Conservation (phyloP, 1,284 basidiomycete genomes). For the Austropuccinia psidii region DNA sequence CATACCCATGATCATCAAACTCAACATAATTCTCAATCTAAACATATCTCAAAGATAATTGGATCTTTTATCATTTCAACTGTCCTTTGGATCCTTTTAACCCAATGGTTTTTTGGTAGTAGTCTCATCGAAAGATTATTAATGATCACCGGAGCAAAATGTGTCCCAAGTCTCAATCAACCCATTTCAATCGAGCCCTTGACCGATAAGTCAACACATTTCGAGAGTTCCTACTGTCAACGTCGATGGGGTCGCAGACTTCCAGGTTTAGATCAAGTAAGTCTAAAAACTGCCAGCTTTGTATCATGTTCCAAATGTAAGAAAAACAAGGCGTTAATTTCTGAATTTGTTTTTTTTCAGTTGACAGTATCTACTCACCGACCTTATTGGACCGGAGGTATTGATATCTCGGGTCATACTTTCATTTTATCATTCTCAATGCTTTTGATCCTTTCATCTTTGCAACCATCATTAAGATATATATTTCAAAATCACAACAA, state of each 20-base stretch:
- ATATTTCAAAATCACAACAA: neutral
- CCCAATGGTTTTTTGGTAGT: constrained; percentile 47
- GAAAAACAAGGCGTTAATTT: neutral
- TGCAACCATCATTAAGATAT: neutral
- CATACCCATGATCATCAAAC: neutral
- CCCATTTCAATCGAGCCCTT: neutral
- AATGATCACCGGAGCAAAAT: constrained; percentile 43
- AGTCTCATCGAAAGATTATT: constrained; percentile 44
- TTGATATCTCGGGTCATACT: constrained; percentile 47
- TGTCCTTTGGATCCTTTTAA: constrained; percentile 38
- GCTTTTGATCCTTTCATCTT: constrained; percentile 41
- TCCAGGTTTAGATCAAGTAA: constrained; percentile 7
- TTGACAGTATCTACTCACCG: neutral
- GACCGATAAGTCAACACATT: neutral
- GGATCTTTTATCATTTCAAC: constrained; percentile 1
- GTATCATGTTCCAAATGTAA: neutral
- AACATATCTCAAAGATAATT: neutral
- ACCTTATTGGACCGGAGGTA: constrained; percentile 41
- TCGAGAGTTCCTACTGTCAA: constrained; percentile 23
- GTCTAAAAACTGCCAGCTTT: neutral
- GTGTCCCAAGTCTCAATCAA: constrained; percentile 38
- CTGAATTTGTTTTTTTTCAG: neutral
- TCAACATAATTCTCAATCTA: neutral
- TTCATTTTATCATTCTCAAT: constrained; percentile 46
- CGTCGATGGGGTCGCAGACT: constrained; percentile 1